phyloP scores from a whole-genome alignment of 768 basidiomycete species.

The Asterophora lycoperdoides region DNA sequence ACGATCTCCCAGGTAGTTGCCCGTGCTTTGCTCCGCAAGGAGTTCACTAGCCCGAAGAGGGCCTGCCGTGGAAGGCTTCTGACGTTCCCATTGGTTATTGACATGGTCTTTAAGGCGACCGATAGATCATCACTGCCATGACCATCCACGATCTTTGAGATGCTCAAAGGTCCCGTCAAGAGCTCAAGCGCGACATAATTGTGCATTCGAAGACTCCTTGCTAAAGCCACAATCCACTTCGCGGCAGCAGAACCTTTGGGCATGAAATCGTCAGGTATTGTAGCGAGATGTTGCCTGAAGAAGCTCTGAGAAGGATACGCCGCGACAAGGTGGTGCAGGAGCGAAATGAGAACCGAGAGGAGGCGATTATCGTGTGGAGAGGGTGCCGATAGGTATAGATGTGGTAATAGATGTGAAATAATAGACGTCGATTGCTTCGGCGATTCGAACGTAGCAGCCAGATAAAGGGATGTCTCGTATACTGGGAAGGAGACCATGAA shows the following conservation, averaged over 20 bases:
- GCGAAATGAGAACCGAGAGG: conserved; percentile 40
- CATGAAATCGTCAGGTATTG: conserved; percentile 38
- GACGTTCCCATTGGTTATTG: conserved; percentile 9
- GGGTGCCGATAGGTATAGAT: conserved; percentile 35
- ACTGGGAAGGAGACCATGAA: conserved; percentile 33
- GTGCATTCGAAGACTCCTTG: conserved; percentile 45
- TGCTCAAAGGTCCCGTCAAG: conserved; percentile 31
- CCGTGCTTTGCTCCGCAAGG: conserved; percentile 47
- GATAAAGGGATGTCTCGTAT: conserved; percentile 69
- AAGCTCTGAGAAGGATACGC: conserved; percentile 62
- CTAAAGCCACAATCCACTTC: conserved; percentile 51
- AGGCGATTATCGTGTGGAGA: conserved; percentile 21
- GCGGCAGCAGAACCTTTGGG: conserved; percentile 30
- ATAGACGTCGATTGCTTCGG: conserved; percentile 59
- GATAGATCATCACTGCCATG: not conserved
- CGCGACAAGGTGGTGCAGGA: conserved; percentile 54
- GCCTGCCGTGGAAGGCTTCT: conserved; percentile 33
- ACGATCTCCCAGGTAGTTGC: conserved; percentile 56
- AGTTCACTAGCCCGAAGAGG: conserved; percentile 39
- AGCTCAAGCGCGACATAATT: conserved; percentile 53
- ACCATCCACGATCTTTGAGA: conserved; percentile 20
- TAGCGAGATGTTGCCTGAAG: conserved; percentile 43
- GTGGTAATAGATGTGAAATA: conserved; percentile 53
- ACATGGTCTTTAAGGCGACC: conserved; percentile 10
- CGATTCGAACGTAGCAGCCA: conserved; percentile 59